Evolutionary conservation across 441 rosid genomes (phyloP).

Genomic region (Theobroma grandiflorum): DNA sequence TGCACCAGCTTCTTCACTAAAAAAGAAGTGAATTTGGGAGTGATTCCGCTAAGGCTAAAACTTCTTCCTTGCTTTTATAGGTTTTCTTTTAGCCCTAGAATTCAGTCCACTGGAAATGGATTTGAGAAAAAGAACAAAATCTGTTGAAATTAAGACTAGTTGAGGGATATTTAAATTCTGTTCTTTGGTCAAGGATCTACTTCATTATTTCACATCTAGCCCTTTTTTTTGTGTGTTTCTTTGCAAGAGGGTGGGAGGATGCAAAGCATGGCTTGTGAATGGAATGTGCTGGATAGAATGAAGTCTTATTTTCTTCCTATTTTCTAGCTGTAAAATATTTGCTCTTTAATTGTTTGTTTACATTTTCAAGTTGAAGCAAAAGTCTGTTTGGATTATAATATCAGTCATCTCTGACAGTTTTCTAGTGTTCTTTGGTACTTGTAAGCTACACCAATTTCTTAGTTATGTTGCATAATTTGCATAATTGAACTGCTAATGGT

Average conservation of each 20-base stretch:
- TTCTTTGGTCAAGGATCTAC: too few relatives aligned
- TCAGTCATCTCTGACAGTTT: background rate
- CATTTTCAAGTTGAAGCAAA: conserved; percentile 11
- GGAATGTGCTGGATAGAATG: background rate
- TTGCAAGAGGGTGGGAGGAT: background rate
- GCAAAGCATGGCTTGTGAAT: background rate
- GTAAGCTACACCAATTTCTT: background rate
- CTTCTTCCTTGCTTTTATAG: background rate
- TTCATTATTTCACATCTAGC: too few relatives aligned
- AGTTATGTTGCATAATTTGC: background rate
- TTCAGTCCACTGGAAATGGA: background rate
- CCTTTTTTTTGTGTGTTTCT: background rate
- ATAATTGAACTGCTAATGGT: background rate
- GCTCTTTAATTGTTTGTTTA: background rate
- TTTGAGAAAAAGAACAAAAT: background rate
- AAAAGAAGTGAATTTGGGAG: background rate
- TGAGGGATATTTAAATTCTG: too few relatives aligned
- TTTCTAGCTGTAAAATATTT: background rate
- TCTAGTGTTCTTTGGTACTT: background rate
- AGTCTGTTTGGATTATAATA: background rate
- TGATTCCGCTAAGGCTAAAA: background rate
- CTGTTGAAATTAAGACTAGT: too few relatives aligned
- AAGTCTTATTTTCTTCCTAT: conserved; percentile 3
- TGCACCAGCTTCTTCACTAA: background rate
- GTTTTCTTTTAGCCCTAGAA: background rate